These are phyloP conservation scores for Magnaporthiopsis incrustans DNA, from an alignment of 2,329 filamentous ascomycete genomes.

Conservation along the genomic window DNA sequence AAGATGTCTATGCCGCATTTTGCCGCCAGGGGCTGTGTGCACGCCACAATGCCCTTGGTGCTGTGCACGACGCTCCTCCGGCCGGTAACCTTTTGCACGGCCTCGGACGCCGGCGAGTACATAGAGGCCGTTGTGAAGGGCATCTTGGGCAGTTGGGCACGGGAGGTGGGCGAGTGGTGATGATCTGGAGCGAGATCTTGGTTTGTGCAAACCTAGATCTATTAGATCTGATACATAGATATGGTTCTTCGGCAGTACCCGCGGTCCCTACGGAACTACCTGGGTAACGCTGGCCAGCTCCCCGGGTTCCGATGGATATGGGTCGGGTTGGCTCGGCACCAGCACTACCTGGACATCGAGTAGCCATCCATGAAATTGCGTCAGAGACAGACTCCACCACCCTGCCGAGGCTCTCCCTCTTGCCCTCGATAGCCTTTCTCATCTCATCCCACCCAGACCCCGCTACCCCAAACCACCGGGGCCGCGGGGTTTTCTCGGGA, in stretches of 20 bases:
- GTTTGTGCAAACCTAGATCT: neutral
- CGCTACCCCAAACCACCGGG: neutral
- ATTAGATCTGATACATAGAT: neutral
- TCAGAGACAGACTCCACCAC: neutral
- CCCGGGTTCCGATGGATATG: too few species aligned
- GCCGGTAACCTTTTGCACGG: constrained; percentile 55
- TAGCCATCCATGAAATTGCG: neutral
- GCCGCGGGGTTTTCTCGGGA: neutral
- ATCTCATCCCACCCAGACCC: neutral
- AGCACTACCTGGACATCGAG: neutral
- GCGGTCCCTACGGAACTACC: neutral
- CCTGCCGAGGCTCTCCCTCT: neutral
- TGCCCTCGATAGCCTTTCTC: neutral
- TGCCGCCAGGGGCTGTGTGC: constrained; percentile 78
- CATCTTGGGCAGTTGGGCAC: constrained; percentile 25
- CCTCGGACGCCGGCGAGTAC: constrained; percentile 34
- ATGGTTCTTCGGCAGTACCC: neutral
- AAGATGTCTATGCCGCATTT: constrained; percentile 77
- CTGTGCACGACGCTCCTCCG: constrained; percentile 87
- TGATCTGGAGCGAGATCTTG: neutral
- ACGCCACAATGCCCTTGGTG: constrained; percentile 81
- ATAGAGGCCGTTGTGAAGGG: constrained; percentile 38
- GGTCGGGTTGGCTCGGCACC: neutral
- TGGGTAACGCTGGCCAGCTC: neutral
- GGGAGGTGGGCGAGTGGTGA: neutral